phyloP scores from a whole-genome alignment of 306 rosid species.

The Prunus salicina region DNA sequence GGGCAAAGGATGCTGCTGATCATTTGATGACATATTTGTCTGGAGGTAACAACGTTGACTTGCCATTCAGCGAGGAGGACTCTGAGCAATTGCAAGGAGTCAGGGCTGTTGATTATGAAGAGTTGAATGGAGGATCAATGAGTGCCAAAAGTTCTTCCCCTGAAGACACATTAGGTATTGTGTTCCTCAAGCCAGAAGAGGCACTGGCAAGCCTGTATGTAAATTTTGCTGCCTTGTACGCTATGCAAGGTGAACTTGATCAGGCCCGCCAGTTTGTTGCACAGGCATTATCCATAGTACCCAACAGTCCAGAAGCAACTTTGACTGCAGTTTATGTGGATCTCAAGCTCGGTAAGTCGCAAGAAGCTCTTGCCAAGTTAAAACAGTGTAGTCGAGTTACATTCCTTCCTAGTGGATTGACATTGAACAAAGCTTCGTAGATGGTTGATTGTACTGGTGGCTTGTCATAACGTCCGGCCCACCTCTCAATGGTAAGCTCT shows the following conservation, averaged over 20 bases:
- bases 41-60: conserved; percentile 49
- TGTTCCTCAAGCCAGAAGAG: conserved; percentile 86
- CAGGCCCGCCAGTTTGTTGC: conserved; percentile 56
- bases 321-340: conserved; percentile 82
- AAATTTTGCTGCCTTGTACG: conserved; percentile 76
- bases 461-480: conserved; percentile 45
- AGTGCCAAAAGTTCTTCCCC: conserved; percentile 46
- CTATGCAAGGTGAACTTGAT: conserved; percentile 78
- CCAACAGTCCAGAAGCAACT: conserved; percentile 76
- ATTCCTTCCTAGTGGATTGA: conserved; percentile 62
- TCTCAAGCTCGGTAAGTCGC: conserved; percentile 68
- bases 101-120: conserved; percentile 64
- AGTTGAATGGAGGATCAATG: conserved; percentile 53
- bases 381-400: conserved; percentile 71
- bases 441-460: conserved; percentile 50
- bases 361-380: conserved; percentile 75
- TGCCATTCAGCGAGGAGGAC: conserved; percentile 87
- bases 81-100: conserved; percentile 59
- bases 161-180: conserved; percentile 42
- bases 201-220: conserved; percentile 69
- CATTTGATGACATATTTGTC: conserved; percentile 69
- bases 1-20: conserved; percentile 84
- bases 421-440: conserved; percentile 65
- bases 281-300: conserved; percentile 67
- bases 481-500: conserved; percentile 48